Evolutionary conservation across 192 early-diverging fungal species (phyloP), one percentile per base, ranked within the genome.

Genomic region (Coemansia nantahalensis): DNA sequence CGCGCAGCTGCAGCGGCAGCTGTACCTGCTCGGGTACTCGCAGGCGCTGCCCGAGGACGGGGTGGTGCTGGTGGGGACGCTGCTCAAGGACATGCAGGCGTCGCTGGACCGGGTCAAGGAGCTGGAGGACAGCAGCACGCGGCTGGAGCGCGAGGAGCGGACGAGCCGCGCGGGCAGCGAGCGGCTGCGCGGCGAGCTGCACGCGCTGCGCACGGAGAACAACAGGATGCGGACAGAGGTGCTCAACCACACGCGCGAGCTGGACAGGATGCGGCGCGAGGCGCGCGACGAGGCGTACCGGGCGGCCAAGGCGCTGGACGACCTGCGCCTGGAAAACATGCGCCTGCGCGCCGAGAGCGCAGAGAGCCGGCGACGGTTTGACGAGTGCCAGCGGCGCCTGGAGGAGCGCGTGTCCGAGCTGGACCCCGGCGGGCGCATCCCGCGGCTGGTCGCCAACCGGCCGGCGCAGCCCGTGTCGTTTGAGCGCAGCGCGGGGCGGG

Each of bases 21-120:
- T 77, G 31, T 69, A 69, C 33, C 33, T 68, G 31, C 62, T 77
- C 13, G 66, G 73, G 17, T 77, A 77, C 50, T 61, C 73, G 17
- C 62, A 64, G 14, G 36, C 52, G 13, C 40, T 77, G 43, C 73
- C 73, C 0, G 31, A 54, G 1, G 62, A 69, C 6, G 66, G 53
- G 1, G 58, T 41, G 7, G 39, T 11, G 24, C 54, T 77, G 3
- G 73, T 65, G 1, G 41, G 58, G 26, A 54, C 49, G 37, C 50
- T 77, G 12, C 50, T 77, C 5, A 52, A 47, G 38, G 73, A 77
- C 62, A 46, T 77, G 56, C 73, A 77, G 48, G 52, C 62, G 0
- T 35, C 73, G n/a, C 50, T 77, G 13, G 59, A 58, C 66, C 52
- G 58, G 1, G 62, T 77, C 8, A 77, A 77, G 33, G 66, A 64